Evolutionary conservation across 139 green algal genomes (phyloP).

Genomic region (Axilococcus clingmanii): DNA sequence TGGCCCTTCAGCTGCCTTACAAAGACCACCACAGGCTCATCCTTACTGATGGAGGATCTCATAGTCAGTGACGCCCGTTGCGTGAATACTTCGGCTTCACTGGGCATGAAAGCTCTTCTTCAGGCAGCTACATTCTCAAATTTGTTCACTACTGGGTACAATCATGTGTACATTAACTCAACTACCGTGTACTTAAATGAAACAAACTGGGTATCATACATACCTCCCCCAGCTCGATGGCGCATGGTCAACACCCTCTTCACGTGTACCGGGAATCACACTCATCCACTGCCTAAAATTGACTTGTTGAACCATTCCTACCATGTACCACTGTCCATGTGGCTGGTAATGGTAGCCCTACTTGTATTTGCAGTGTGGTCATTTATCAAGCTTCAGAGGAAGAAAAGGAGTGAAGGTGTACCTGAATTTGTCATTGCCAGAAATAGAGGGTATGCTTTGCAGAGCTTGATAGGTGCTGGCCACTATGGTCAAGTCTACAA

Average conservation of each 20-base stretch:
- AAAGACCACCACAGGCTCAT: too few species aligned
- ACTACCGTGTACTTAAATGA: background rate
- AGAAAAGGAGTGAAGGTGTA: background rate
- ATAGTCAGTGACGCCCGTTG: background rate
- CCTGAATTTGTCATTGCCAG: conserved; percentile 4
- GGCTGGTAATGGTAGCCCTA: background rate
- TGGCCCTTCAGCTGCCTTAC: too few species aligned
- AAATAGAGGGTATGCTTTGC: conserved; percentile 1
- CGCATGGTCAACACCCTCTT: background rate
- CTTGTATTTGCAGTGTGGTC: background rate
- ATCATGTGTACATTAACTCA: too few species aligned
- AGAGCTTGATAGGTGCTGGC: conserved; percentile 6
- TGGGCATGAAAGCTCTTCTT: background rate
- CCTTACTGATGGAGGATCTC: too few species aligned
- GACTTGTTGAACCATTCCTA: background rate
- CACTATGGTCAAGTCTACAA: conserved; percentile 14
- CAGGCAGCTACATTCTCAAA: background rate
- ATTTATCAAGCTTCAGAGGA: background rate
- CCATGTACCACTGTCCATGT: background rate
- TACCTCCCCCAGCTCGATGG: background rate
- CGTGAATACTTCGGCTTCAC: background rate
- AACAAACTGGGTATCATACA: conserved; percentile 2
- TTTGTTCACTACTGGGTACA: background rate
- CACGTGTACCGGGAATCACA: conserved; percentile 18
- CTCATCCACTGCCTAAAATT: background rate